Base-by-base conservation (phyloP, 2,329 filamentous ascomycete genomes). In the Conoideocrella luteorostrata region DNA sequence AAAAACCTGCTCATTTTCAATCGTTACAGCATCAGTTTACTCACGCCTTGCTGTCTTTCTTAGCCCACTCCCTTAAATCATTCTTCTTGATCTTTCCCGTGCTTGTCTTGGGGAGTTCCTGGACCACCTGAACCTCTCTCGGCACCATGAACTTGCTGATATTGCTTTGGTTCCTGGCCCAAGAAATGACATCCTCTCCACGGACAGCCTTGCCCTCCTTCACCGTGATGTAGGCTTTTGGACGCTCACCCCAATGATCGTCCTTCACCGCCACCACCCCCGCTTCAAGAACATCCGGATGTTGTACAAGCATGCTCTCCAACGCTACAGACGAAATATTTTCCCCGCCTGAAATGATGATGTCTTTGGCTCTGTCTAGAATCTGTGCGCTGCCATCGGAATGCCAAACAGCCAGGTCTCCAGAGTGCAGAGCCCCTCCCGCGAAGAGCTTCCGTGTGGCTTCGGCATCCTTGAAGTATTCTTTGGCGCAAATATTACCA, bases 31-130 rank as follows among this genome's bases (percentile, higher is more conserved):
- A 21, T 21, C n/a, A n/a, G n/a, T n/a, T n/a, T n/a, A n/a, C 7
- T 2, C 32, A 45, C n/a, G 33, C 23, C 39, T 54, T 53, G 35
- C 45, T 51, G 4, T 55, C 55, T 18, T 52, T 52, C 52, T 60
- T 63, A 3, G 86, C 86, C 91, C 90, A 95, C 53, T 88, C 84
- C 47, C 93, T 72, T 44, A 98, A 65, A 6, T 95, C 79, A 57
- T 95, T 97, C 79, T 98, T 98, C 76, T 88, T 84, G 47, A 97
- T 76, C 75, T 98, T 98, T 3, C 93, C 93, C 1, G 93, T 98
- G 63, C 86, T 93, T 22, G 93, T 98, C 77, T 98, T 98, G 9
- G 93, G 93, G 51, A 98, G 70, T 63, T 96, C 90, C 5, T 69
- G 53, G n/a, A 98, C 79, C 34, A 97, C 71, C 63, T 95, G 87